Evolutionary conservation across 257 asterid genomes (phyloP), one percentile per base, ranked within the genome.

Genomic region (Solanum neorickii): DNA sequence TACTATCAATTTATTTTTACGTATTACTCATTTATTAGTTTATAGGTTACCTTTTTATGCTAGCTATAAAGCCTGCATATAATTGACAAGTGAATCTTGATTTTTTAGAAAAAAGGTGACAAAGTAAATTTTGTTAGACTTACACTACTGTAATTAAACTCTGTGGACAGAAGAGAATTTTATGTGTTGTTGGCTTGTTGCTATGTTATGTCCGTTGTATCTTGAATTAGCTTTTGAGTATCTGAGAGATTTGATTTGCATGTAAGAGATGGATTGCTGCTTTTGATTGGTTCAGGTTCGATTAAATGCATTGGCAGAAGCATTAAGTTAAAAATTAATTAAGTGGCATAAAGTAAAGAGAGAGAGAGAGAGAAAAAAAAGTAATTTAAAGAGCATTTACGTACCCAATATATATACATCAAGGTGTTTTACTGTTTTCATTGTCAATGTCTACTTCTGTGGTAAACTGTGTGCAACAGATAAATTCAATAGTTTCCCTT

Each of bases 181-280:
- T 78, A 25, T 78, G 15, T 52, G 73, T 73, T 86, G 44, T 52
- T 52, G 62, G 62, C 62, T 52, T 52, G 62, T 86, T 62, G 80
- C 82, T 62, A 75, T 83, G 85, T 75, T 29, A 86, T 82, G 70
- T 46, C 85, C 66, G 56, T 82, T 83, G 44, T 47, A 27, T 80
- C 44, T 47, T 47, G 68, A 80, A 15, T 80, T 23, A 27, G 66
- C 20, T 72, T 75, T 69, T 69, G 76, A 41, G 31, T 49, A 31
- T 23, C 7, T 46, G 8, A 13, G 39, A 52, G 87, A 60, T 88
- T n/a, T 88, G 86, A 87, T 87, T 82, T 86, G 88, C 89, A 69
- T 90, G 90, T 76, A 83, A 88, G 82, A 35, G 75, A 83, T 59
- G 85, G 80, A 91, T 78, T 82, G 87, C 88, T 88, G 91, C 89